Conservation (phyloP, 1,139 yeast species). For the Suhomyces maxii region DNA sequence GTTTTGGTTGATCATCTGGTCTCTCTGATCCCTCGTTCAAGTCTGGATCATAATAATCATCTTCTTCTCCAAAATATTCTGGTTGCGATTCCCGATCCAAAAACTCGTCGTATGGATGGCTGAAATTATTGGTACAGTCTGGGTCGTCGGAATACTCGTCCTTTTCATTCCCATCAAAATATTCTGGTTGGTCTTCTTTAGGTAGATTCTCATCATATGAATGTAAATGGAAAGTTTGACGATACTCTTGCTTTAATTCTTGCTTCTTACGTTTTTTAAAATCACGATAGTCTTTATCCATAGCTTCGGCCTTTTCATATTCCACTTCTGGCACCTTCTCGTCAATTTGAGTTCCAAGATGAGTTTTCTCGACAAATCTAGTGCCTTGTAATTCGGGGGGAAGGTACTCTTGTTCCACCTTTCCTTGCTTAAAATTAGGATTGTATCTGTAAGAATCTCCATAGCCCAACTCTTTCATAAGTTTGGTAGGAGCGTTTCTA, state of each 20-base stretch:
- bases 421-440: slow-evolving; percentile 73
- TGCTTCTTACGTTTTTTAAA: slow-evolving; percentile 7
- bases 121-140: slow-evolving; percentile 35
- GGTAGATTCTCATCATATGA: slow-evolving; percentile 40
- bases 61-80: slow-evolving; percentile 17
- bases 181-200: slow-evolving; percentile 40
- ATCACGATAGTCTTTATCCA: slow-evolving; percentile 10
- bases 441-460: slow-evolving; percentile 84
- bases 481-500: slow-evolving; percentile 88
- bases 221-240: neutral
- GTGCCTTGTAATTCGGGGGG: slow-evolving; percentile 48
- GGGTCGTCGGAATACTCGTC: slow-evolving; percentile 39
- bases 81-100: slow-evolving; percentile 26
- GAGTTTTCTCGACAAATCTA: slow-evolving; percentile 39
- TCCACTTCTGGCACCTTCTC: slow-evolving; percentile 22
- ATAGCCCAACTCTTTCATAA: slow-evolving; percentile 88
- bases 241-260: slow-evolving; percentile 1
- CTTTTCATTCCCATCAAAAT: slow-evolving; percentile 37
- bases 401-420: slow-evolving; percentile 67
- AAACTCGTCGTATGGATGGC: slow-evolving; percentile 38
- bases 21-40: neutral
- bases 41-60: slow-evolving; percentile 13
- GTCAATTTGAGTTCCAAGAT: slow-evolving; percentile 35
- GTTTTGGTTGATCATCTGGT: no score
- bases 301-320: slow-evolving; percentile 21